Base-by-base conservation (phyloP, 345 rosid species). In the Gossypium ekmanianum region DNA sequence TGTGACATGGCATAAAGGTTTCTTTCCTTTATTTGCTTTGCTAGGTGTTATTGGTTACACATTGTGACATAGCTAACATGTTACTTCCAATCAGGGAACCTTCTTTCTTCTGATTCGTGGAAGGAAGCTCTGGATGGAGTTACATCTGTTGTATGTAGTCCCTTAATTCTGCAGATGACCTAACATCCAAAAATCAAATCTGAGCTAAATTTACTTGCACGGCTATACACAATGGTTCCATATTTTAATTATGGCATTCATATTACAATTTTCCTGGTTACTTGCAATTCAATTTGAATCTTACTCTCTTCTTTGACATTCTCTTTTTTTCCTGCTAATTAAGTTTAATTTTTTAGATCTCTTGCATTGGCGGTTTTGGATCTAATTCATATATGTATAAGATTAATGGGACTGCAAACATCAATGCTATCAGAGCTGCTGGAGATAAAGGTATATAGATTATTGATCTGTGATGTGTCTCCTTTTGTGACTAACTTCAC, bases 321-420 rank as follows among this genome's bases (percentile, higher is more conserved):
- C 27, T 27, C 27, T 27, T 54, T 47, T 39, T 39, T 71, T 58
- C 52, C 44, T 68, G 65, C 79, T 81, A 61, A 80, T 82, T 73
- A n/a, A 72, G 27, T 74, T 76, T 57, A 20, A 43, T 71, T 71
- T 62, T 81, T 78, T 81, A 96, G 99, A 85, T 96, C 16, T 96
- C 99, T 52, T 96, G 97, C 72, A 89, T 92, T 70, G 98, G 99
- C 44, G 97, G 98, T 64, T 96, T 96, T 83, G 99, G 99, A 76
- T 91, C 98, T 51, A 87, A 92, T 78, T 85, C 98, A 61, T 79
- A 90, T 61, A 96, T 96, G 99, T 92, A 96, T 78, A 93, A 96
- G 85, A 89, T 90, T 76, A 96, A 96, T 4, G 99, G 99, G 34
- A 90, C 99, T 69, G 97, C 98, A 66, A 93, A 96, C 84, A 88